These are phyloP conservation scores for Crepidotus variabilis DNA, from an alignment of 768 basidiomycete genomes.

Conservation along the genomic window DNA sequence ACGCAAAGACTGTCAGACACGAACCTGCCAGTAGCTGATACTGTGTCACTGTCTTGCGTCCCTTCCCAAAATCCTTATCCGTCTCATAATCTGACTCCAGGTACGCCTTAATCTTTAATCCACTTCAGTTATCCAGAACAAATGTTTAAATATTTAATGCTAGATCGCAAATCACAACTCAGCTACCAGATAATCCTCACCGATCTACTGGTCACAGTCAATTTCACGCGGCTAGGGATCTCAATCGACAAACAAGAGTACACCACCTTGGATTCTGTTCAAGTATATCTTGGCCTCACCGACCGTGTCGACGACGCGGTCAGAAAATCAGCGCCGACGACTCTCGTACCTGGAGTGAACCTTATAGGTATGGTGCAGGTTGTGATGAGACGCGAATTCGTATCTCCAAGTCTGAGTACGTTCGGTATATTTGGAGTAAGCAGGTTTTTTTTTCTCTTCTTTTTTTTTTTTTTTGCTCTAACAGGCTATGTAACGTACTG, in stretches of 20 bases:
- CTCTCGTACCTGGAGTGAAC: not conserved
- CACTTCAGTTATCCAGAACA: no score
- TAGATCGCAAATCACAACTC: no score
- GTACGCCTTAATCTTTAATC: no score
- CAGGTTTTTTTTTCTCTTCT: not conserved
- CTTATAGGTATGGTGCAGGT: not conserved
- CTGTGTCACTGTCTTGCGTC: no score
- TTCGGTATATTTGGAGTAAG: not conserved
- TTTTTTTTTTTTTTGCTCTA: not conserved
- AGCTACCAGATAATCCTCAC: no score
- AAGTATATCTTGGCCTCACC: not conserved
- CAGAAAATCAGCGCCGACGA: not conserved
- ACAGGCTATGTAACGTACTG: no score
- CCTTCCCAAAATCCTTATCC: no score
- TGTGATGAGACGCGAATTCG: not conserved
- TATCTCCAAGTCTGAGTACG: not conserved
- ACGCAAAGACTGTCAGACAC: no score
- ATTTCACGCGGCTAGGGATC: not conserved
- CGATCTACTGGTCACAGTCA: not conserved
- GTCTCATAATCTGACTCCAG: no score
- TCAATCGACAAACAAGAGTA: not conserved
- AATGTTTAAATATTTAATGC: no score
- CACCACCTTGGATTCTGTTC: not conserved
- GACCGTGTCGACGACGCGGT: not conserved
- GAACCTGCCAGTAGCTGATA: no score